These are phyloP conservation scores for Yamadazyma sp. DNA, from an alignment of 805 yeast genomes.

Conservation along the genomic window DNA sequence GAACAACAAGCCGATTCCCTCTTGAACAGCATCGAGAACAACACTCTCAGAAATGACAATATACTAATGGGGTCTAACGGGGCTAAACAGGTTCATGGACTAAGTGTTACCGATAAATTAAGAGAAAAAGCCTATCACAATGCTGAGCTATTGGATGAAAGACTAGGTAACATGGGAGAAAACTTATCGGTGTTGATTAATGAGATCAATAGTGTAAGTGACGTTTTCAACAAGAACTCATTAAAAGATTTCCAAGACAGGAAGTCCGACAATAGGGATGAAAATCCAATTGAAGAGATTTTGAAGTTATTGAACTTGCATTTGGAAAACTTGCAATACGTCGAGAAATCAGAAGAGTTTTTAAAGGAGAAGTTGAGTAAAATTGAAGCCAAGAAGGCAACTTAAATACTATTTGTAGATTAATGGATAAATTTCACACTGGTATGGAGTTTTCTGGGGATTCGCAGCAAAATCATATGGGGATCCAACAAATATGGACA, in stretches of 20 bases:
- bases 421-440: background rate
- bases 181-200: constrained; percentile 73
- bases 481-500: constrained; percentile 3
- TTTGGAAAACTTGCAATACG: constrained; percentile 83
- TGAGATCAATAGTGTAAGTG: constrained; percentile 82
- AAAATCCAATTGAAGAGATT: constrained; percentile 60
- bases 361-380: constrained; percentile 65
- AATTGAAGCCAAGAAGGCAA: constrained; percentile 21
- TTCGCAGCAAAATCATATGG: constrained; percentile 13
- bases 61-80: constrained; percentile 16
- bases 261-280: constrained; percentile 22
- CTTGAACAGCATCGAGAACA: constrained; percentile 38
- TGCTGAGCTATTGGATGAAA: constrained; percentile 82
- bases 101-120: constrained; percentile 72
- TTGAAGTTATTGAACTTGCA: constrained; percentile 84
- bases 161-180: constrained; percentile 71
- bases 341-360: constrained; percentile 69
- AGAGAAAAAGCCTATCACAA: constrained; percentile 86
- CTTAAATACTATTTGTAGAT: background rate
- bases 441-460: background rate
- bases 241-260: constrained; percentile 32
- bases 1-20: constrained; percentile 68
- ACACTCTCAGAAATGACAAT: constrained; percentile 14
- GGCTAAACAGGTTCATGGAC: constrained; percentile 26
- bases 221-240: constrained; percentile 67